Percentiles rank a stretch among this genome's conserved stretches.
These are phyloP conservation scores for Podaxis mareebaensis DNA, from an alignment of 768 basidiomycete species.

Conservation along the genomic window DNA sequence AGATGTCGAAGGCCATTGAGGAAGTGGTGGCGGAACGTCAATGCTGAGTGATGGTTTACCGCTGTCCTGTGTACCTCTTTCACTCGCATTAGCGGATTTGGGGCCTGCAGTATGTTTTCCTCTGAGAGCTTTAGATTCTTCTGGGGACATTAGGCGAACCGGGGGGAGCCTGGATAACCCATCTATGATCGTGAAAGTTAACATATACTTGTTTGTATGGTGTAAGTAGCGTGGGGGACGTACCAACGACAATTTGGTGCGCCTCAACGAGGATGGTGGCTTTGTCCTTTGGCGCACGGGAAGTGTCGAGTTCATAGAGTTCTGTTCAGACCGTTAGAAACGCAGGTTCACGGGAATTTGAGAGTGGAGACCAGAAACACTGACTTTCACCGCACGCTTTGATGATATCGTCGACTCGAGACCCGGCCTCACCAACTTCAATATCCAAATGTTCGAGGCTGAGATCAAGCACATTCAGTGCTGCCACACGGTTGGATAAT, in stretches of 20 bases:
- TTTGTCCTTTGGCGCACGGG: slow-evolving; percentile 72
- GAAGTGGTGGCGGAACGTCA: background rate
- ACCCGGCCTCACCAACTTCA: slow-evolving; percentile 58
- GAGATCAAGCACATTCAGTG: slow-evolving; percentile 89
- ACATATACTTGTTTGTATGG: slow-evolving; percentile 22
- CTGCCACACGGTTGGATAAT: slow-evolving; percentile 84
- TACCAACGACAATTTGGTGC: slow-evolving; percentile 87
- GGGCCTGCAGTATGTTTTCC: slow-evolving; percentile 19
- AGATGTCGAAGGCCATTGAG: background rate
- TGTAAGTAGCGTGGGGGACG: slow-evolving; percentile 23
- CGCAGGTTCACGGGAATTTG: background rate
- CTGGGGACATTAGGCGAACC: slow-evolving; percentile 69
- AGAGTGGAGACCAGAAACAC: slow-evolving; percentile 23
- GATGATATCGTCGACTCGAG: slow-evolving; percentile 63
- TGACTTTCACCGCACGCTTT: slow-evolving; percentile 76
- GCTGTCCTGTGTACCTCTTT: background rate
- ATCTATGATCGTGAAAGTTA: slow-evolving; percentile 42
- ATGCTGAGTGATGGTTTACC: background rate
- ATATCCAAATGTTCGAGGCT: slow-evolving; percentile 88
- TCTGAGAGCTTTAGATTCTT: slow-evolving; percentile 23
- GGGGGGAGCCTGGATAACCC: slow-evolving; percentile 75
- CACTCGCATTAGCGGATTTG: background rate
- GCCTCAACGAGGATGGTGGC: slow-evolving; percentile 77
- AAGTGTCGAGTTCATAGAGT: slow-evolving; percentile 40
- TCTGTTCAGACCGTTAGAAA: slow-evolving; percentile 20